Evolutionary conservation across 2,329 filamentous ascomycete species (phyloP).

Genomic region (Didymellaceae sp.): DNA sequence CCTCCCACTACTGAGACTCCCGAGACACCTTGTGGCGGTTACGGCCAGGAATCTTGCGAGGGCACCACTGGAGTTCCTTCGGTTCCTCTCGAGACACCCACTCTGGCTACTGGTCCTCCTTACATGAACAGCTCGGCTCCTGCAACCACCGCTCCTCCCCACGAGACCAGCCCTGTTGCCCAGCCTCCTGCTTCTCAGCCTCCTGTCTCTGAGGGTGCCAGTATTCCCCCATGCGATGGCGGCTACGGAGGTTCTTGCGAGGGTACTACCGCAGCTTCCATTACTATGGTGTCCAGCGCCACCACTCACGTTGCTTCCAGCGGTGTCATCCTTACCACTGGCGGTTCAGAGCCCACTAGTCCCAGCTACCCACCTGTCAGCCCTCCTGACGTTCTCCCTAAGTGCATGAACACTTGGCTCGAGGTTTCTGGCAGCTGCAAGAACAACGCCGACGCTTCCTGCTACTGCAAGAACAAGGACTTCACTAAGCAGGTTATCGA

Average conservation of each 20-base stretch:
- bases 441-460: conserved; percentile 80
- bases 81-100: conserved; percentile 7
- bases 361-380: conserved; percentile 33
- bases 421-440: conserved; percentile 71
- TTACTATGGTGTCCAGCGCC: conserved; percentile 11
- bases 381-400: conserved; percentile 76
- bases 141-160: conserved; percentile 18
- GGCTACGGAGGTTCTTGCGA: conserved; percentile 27
- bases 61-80: conserved; percentile 10
- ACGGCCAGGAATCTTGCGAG: conserved; percentile 12
- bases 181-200: conserved; percentile 1
- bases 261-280: conserved; percentile 17
- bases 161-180: conserved; percentile 6
- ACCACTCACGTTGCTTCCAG: conserved; percentile 13
- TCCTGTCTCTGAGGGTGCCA: conserved; percentile 4
- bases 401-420: conserved; percentile 92
- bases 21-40: conserved; percentile 7
- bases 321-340: conserved; percentile 18
- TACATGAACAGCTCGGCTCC: conserved; percentile 28
- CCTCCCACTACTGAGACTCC: conserved; percentile 16
- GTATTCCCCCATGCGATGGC: conserved; percentile 7
- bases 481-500: conserved; percentile 81
- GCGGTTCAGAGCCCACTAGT: conserved; percentile 26
- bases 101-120: conserved; percentile 16
- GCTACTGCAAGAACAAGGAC: conserved; percentile 82